Evolutionary conservation across 495 filamentous ascomycete species (phyloP), one percentile per base, ranked within the genome.

Genomic region (Hypoxylon lienhwacheense): DNA sequence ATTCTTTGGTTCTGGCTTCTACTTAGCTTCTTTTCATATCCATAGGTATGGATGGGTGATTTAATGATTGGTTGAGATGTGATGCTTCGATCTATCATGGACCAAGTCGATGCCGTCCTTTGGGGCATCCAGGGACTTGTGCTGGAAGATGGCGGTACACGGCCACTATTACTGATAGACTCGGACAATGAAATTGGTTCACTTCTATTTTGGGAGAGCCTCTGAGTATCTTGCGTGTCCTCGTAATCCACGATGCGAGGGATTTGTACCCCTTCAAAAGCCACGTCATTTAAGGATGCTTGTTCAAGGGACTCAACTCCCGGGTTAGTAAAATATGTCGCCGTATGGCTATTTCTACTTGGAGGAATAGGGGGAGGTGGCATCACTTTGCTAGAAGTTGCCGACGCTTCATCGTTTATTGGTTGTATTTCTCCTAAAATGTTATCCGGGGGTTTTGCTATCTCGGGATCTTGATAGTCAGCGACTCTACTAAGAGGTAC

Each of bases 311-410:
- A 15, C 3, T 11, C 28, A 32, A 19, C 31, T 41, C 51, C 39
- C 12, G 10, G 12, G 29, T 42, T 41, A 25, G 7, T 39, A 19
- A 15, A 16, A 22, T 21, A 3, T 29, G 20, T 25, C 3, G 33
- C 7, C 5, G 26, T 15, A 12, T 53, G n/a, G 36, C 4, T 21
- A 15, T 24, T 44, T 40, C 24, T 39, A 33, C 28, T 14, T 20
- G 7, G 26, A 25, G 64, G 61, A 3, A 60, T 52, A 12, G 61
- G 51, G 2, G 64, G 64, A 16, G 64, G 64, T n/a, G 64, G 64
- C 64, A 67, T 67, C 33, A 36, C 54, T 42, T 65, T 54, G 47
- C 36, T 53, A n/a, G 64, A 65, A 34, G 47, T 20, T 20, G 45
- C 16, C 16, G 57, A 59, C 17, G 24, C 44, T 34, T 39, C 39